Conservation (phyloP, 495 filamentous ascomycete genomes). For the Amphirosellinia nigrospora region DNA sequence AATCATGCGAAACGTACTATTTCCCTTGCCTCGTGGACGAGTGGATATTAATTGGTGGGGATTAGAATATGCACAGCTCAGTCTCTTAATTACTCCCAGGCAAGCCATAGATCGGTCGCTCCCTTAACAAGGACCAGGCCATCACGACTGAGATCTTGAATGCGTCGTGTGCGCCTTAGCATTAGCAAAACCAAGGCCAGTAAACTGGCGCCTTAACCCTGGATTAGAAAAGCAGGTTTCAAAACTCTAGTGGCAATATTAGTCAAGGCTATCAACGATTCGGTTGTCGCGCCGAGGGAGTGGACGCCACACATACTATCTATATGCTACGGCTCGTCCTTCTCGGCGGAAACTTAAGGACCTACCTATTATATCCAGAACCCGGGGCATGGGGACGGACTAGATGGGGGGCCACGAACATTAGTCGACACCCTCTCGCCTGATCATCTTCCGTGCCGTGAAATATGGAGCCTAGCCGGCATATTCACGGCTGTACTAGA, state of each 20-base stretch:
- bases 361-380: slow-evolving; percentile 8
- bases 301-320: not conserved
- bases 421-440: not conserved
- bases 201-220: not conserved
- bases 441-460: slow-evolving; percentile 9
- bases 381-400: slow-evolving; percentile 7
- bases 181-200: not conserved
- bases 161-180: not conserved
- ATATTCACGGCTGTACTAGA: not conserved
- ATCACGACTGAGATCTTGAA: not conserved
- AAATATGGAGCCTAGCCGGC: not conserved
- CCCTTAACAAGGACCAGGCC: slow-evolving; percentile 2
- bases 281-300: not conserved
- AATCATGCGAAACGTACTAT: slow-evolving; percentile 24
- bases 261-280: not conserved
- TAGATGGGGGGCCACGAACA: not conserved
- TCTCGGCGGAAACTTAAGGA: not conserved
- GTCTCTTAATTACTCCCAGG: not conserved
- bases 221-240: slow-evolving; percentile 1
- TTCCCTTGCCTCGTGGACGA: not conserved
- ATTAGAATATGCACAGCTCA: not conserved
- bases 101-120: not conserved
- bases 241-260: not conserved
- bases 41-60: slow-evolving; percentile 8
- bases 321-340: not conserved